phyloP scores from a whole-genome alignment of 192 early-diverging fungal species.

The Rhizophlyctis rosea region DNA sequence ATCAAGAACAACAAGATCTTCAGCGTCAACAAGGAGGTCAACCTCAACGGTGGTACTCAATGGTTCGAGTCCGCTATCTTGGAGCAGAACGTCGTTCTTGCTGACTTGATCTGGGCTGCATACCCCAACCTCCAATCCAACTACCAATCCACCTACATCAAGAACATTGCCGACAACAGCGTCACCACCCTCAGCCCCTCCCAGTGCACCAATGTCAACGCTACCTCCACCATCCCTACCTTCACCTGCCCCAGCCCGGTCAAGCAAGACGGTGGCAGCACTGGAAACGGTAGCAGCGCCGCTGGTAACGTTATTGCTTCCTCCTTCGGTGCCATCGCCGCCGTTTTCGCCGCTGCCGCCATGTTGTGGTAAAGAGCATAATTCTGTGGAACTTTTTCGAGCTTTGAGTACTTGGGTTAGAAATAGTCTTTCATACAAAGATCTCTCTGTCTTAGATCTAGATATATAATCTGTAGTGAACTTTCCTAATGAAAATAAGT shows the following conservation, averaged over 20 bases:
- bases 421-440: too few species aligned
- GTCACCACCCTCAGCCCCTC: constrained; percentile 14
- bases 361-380: constrained; percentile 1
- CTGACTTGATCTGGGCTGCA: constrained; percentile 23
- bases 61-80: constrained; percentile 33
- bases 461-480: too few species aligned
- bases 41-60: constrained; percentile 20
- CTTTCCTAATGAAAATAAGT: too few species aligned
- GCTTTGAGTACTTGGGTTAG: too few species aligned
- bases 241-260: constrained; percentile 1
- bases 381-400: too few species aligned
- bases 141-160: constrained; percentile 26
- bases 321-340: constrained; percentile 7
- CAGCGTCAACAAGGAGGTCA: constrained; percentile 12
- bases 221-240: constrained; percentile 2
- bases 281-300: background rate
- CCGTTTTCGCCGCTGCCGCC: constrained; percentile 3
- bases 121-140: constrained; percentile 16
- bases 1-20: constrained; percentile 31
- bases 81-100: constrained; percentile 26
- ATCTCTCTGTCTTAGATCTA: too few species aligned
- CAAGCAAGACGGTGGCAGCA: background rate
- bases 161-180: constrained; percentile 20
- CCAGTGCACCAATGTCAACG: constrained; percentile 12
- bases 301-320: background rate